Evolutionary conservation across 2,329 filamentous ascomycete species (phyloP), one percentile per base, ranked within the genome.

Genomic region (Akanthomyces dipterigenus): DNA sequence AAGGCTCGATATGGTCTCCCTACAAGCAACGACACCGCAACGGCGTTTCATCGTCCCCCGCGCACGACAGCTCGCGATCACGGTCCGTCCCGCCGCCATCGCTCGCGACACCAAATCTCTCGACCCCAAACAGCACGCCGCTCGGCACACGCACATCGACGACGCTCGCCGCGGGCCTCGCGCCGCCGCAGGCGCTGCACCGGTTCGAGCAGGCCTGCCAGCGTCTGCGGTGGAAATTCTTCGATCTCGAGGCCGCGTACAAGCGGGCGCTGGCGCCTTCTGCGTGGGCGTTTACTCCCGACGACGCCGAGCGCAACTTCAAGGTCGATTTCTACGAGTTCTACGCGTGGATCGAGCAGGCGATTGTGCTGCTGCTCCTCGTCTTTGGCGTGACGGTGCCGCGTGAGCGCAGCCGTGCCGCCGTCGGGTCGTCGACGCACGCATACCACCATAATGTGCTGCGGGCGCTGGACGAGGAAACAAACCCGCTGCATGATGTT

Each of bases 291-390:
- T 75, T 78, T 49, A 67, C 72, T 0, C 67, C 69, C 22, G 70
- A 71, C 5, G 80, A 83, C 64, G 82, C 82, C 0, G 84, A 88
- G 71, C 79, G 83, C 18, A 90, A 90, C 79, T 91, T 91, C 77
- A 90, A 91, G 71, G 80, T 91, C 8, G 88, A 91, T 68, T 91
- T 91, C 64, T 86, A 89, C 72, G 88, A 91, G 68, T 91, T 88
- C 71, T 91, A 91, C 74, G 84, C 85, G 56, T 80, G 89, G 40
- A 81, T 91, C 7, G 88, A 91, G 73, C 83, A 88, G 34, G 87
- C 87, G 0, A 77, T 91, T 8, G 86, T 89, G 1, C 82, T 87
- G 51, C 75, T 89, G 1, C 80, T 89, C n/a, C 80, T 79, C 0
- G 81, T 89, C 0, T 88, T 86, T 62, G 84, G 82, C 8, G 78